Evolutionary conservation across 1,284 basidiomycete species (phyloP), one percentile per base, ranked within the genome.

Genomic region (Mycena citricolor): DNA sequence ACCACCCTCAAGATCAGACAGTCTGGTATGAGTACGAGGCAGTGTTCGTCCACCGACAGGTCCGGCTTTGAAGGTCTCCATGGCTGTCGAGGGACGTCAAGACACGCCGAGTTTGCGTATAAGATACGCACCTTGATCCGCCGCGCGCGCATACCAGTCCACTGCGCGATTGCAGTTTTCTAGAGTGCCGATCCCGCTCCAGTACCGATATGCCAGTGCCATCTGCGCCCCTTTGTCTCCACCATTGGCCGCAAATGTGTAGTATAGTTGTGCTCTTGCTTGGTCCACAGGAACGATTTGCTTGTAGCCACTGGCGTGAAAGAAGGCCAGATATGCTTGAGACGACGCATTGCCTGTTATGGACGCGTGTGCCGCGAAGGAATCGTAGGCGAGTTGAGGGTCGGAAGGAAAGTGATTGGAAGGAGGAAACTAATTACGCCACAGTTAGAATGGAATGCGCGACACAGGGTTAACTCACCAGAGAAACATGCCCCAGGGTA

Each of bases 151-250:
- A 62, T 97, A 97, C 84, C 90, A 97, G 19, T 81, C 77, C 33
- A 93, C 66, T 3, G 94, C 89, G 5, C 79, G 71, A 59, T 81
- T 73, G 62, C 94, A 97, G 57, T 86, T 83, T 61, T 97, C 92
- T 40, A 83, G 73, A 0, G 90, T 86, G 5, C 94, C 91, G 48
- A 99, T 94, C 0, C 97, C 97, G 20, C 86, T 86, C 88, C 91
- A 97, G 61, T 94, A 86, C n/a, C 94, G 80, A 64, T 95, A 98
- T 0, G 86, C 97, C 28, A 99, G 72, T 0, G 92, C 82, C 89
- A 95, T 94, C 62, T 94, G 87, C 0, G 95, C 89, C 4, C 88
- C 83, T 54, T 84, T 81, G 65, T 94, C 79, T 0, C 88, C 90
- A 13, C 87, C 86, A 42, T 93, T 82, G 2, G 92, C 94, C 2